phyloP scores from a whole-genome alignment of 2,329 filamentous ascomycete species.

The Neurospora sp. region DNA sequence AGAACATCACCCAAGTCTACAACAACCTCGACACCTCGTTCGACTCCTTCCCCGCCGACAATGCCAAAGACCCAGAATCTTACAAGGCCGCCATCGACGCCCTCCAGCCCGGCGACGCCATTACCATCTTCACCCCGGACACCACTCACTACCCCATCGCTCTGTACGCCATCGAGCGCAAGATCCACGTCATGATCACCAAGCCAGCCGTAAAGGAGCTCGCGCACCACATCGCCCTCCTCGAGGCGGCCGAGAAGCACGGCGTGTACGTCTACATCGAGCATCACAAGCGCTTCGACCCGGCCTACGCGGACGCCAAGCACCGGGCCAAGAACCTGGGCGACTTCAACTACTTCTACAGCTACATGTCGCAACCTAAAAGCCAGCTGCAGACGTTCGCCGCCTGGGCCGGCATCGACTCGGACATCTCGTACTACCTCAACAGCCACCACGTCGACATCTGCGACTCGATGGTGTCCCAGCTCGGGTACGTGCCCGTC shows the following conservation, averaged over 20 bases:
- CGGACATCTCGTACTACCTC: slow-evolving; percentile 91
- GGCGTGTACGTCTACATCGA: slow-evolving; percentile 87
- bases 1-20: slow-evolving; percentile 82
- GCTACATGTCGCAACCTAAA: slow-evolving; percentile 91
- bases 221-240: slow-evolving; percentile 65
- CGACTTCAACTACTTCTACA: slow-evolving; percentile 98
- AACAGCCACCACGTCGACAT: slow-evolving; percentile 93
- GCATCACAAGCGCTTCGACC: slow-evolving; percentile 95
- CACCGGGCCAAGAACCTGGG: slow-evolving; percentile 67
- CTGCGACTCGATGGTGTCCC: slow-evolving; percentile 80
- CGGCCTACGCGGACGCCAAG: slow-evolving; percentile 80
- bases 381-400: slow-evolving; percentile 90
- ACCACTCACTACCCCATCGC: slow-evolving; percentile 89
- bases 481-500: slow-evolving; percentile 60
- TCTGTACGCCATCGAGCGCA: slow-evolving; percentile 78
- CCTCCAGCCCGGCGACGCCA: slow-evolving; percentile 70
- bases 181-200: slow-evolving; percentile 84
- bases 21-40: slow-evolving; percentile 84
- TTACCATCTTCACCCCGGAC: slow-evolving; percentile 94
- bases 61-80: slow-evolving; percentile 62
- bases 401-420: slow-evolving; percentile 84
- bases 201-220: slow-evolving; percentile 87
- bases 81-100: slow-evolving; percentile 86
- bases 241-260: slow-evolving; percentile 60
- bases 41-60: slow-evolving; percentile 69